A percentile compares a stretch with the other conserved stretches of the same genome.
phyloP scores from a whole-genome alignment of 2,329 filamentous ascomycete genomes.

The Gaeumannomyces tritici region DNA sequence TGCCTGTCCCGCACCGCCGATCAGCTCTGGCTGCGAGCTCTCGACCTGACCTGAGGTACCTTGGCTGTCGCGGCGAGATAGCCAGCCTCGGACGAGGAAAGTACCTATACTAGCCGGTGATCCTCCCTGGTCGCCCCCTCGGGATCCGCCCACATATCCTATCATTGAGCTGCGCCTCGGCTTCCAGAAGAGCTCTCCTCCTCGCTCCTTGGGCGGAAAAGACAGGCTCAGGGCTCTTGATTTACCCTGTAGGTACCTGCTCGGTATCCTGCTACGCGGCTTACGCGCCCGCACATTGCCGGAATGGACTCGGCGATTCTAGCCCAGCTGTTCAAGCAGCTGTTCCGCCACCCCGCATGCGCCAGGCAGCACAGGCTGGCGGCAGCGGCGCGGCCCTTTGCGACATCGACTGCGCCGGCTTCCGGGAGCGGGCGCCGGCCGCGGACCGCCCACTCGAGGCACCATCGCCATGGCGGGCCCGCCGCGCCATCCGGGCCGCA shows the following conservation, averaged over 20 bases:
- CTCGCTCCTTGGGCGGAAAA: background rate
- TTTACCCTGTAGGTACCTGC: constrained; percentile 1
- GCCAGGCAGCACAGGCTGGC: constrained; percentile 24
- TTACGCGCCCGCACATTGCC: constrained; percentile 67
- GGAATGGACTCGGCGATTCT: constrained; percentile 29
- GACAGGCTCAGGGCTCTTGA: background rate
- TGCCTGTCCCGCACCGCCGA: background rate
- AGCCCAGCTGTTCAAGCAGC: constrained; percentile 70
- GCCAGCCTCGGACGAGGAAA: background rate
- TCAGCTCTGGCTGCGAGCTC: background rate
- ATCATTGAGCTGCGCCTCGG: background rate
- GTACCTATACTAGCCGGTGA: background rate
- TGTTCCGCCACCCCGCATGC: constrained; percentile 68
- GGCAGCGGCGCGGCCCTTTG: background rate
- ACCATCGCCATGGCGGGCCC: background rate
- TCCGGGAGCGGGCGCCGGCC: background rate
- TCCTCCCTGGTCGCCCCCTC: background rate
- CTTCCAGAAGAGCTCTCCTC: background rate
- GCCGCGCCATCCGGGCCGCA: background rate
- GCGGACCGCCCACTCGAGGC: background rate
- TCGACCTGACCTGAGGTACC: too few species aligned
- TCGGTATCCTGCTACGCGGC: constrained; percentile 5
- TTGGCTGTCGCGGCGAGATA: too few species aligned
- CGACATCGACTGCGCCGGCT: constrained; percentile 6
- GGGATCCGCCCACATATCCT: background rate